A percentile compares a stretch with the other conserved stretches of the same genome.
phyloP scores from a whole-genome alignment of 2,329 filamentous ascomycete species.

The Penicillium digitatum region DNA sequence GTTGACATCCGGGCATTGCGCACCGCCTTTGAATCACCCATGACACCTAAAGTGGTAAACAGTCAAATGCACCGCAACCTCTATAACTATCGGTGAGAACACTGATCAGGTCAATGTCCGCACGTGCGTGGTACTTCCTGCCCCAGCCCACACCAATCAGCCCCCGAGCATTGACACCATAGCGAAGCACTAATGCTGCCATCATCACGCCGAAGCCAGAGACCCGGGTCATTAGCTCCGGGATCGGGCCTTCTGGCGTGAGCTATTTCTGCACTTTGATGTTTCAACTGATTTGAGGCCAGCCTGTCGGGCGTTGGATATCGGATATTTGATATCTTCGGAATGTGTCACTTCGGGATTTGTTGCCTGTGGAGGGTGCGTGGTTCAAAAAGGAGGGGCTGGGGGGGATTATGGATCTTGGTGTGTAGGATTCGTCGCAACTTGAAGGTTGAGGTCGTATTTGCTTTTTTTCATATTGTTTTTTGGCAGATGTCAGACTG shows the following conservation, averaged over 20 bases:
- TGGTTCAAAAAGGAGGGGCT: not conserved
- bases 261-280: not conserved
- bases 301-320: not conserved
- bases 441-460: not conserved
- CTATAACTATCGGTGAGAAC: constrained; percentile 4
- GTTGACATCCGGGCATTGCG: not conserved
- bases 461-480: too few species aligned
- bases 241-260: constrained; percentile 9
- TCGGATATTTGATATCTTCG: not conserved
- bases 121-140: not conserved
- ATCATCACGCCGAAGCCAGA: constrained; percentile 12
- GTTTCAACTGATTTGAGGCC: not conserved
- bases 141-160: constrained; percentile 2
- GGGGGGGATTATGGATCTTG: not conserved
- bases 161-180: constrained; percentile 1
- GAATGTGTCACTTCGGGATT: not conserved
- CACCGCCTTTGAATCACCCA: not conserved
- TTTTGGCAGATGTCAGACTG: not conserved
- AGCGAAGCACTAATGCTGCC: constrained; percentile 8
- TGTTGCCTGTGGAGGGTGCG: not conserved
- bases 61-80: not conserved
- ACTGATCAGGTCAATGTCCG: not conserved
- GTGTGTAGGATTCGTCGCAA: not conserved
- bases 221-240: constrained; percentile 3
- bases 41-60: not conserved